These are phyloP conservation scores for Penicillium griseofulvum DNA, from an alignment of 2,329 filamentous ascomycete species.

Conservation along the genomic window DNA sequence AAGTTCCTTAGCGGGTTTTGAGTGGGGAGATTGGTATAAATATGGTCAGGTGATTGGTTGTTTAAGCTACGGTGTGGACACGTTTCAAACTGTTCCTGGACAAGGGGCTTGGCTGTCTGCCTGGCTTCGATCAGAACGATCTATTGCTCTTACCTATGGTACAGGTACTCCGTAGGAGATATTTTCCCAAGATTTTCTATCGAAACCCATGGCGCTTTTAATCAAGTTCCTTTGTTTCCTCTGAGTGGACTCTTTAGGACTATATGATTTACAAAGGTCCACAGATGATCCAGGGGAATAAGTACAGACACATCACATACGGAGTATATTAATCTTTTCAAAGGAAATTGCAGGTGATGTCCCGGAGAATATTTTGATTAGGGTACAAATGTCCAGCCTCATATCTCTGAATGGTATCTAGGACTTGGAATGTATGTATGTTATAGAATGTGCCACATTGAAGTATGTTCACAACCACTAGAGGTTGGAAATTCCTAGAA, in stretches of 20 bases:
- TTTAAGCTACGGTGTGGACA: background rate
- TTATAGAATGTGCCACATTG: constrained; percentile 20
- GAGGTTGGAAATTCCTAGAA: constrained; percentile 20
- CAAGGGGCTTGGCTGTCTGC: background rate
- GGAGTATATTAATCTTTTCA: background rate
- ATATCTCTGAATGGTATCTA: background rate
- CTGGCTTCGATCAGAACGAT: constrained; percentile 3
- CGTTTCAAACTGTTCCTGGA: constrained; percentile 14
- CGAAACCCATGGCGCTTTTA: background rate
- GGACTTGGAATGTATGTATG: constrained; percentile 22
- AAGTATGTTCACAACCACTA: constrained; percentile 13
- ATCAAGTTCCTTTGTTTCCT: background rate
- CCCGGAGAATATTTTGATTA: constrained; percentile 2
- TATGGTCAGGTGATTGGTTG: constrained; percentile 10
- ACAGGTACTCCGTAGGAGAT: no score
- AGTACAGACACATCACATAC: background rate
- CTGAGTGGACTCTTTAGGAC: background rate
- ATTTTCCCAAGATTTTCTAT: background rate
- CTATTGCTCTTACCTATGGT: background rate
- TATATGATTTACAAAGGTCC: background rate
- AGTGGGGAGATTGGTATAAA: background rate
- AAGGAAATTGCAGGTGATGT: background rate
- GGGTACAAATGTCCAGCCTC: constrained; percentile 16
- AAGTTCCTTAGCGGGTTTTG: constrained; percentile 20
- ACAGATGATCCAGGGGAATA: background rate